These are phyloP conservation scores for Darksidea phi DNA, from an alignment of 495 filamentous ascomycete species.

Conservation along the genomic window DNA sequence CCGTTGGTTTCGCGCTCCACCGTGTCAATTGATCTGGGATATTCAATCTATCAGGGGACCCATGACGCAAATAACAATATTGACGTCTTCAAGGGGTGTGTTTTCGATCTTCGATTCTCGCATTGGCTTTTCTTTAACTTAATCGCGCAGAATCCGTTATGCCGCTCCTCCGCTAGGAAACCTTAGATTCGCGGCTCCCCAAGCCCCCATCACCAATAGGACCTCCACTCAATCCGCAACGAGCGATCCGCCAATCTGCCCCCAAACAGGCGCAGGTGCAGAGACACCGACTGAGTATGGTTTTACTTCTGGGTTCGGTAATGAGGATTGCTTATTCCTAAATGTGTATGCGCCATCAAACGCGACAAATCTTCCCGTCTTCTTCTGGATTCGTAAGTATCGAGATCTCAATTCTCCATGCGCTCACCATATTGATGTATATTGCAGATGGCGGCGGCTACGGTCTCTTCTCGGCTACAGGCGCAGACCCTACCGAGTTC, in stretches of 20 bases:
- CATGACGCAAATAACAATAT: constrained; percentile 4
- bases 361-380: constrained; percentile 43
- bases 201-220: constrained; percentile 24
- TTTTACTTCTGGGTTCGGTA: constrained; percentile 34
- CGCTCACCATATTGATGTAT: not conserved
- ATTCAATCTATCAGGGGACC: constrained; percentile 26
- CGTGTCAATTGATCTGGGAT: constrained; percentile 35
- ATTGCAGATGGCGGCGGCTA: constrained; percentile 41
- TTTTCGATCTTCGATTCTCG: not conserved
- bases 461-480: constrained; percentile 36
- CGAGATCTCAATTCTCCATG: not conserved
- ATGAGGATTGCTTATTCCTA: constrained; percentile 56
- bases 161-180: constrained; percentile 37
- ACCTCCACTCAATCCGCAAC: constrained; percentile 21
- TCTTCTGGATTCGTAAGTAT: constrained; percentile 47
- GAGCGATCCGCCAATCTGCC: constrained; percentile 29
- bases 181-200: constrained; percentile 33
- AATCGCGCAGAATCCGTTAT: constrained; percentile 34
- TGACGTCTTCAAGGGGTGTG: constrained; percentile 32
- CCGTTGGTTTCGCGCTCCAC: constrained; percentile 4
- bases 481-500: constrained; percentile 39
- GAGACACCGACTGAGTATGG: constrained; percentile 26
- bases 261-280: constrained; percentile 29
- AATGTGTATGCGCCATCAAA: constrained; percentile 49
- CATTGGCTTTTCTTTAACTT: constrained; percentile 8